phyloP scores from a whole-genome alignment of 768 basidiomycete genomes.

The Mycena floridula region DNA sequence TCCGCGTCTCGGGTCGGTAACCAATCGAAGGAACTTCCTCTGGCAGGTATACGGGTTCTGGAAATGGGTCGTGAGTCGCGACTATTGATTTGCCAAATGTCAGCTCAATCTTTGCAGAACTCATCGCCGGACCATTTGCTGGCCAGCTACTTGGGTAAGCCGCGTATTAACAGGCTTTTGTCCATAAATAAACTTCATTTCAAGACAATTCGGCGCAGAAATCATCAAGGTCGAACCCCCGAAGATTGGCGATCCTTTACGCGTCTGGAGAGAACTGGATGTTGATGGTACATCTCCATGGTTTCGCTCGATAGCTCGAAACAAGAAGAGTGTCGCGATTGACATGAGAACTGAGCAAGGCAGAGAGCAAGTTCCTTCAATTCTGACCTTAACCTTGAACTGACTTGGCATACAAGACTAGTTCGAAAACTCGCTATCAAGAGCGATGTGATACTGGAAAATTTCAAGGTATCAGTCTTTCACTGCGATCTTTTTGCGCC shows the following conservation, averaged over 20 bases:
- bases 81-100: no score
- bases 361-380: conserved; percentile 29
- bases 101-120: no score
- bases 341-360: conserved; percentile 56
- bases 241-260: conserved; percentile 55
- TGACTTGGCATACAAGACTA: conserved; percentile 33
- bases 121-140: conserved; percentile 69
- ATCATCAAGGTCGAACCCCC: conserved; percentile 70
- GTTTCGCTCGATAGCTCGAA: conserved; percentile 66
- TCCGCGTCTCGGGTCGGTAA: neutral
- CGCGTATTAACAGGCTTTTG: neutral
- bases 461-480: no score
- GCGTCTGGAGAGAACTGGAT: conserved; percentile 68
- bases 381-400: neutral
- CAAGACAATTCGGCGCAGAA: conserved; percentile 67
- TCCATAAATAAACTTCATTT: neutral
- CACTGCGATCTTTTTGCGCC: no score
- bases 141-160: conserved; percentile 64
- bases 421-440: conserved; percentile 55
- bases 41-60: conserved; percentile 57
- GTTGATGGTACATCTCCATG: conserved; percentile 67
- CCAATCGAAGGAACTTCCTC: conserved; percentile 34
- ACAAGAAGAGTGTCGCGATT: conserved; percentile 71
- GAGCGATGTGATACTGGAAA: conserved; percentile 65
- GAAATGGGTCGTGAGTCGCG: conserved; percentile 71